Conservation (phyloP, 2,329 filamentous ascomycete genomes). For the Fusarium foetens region DNA sequence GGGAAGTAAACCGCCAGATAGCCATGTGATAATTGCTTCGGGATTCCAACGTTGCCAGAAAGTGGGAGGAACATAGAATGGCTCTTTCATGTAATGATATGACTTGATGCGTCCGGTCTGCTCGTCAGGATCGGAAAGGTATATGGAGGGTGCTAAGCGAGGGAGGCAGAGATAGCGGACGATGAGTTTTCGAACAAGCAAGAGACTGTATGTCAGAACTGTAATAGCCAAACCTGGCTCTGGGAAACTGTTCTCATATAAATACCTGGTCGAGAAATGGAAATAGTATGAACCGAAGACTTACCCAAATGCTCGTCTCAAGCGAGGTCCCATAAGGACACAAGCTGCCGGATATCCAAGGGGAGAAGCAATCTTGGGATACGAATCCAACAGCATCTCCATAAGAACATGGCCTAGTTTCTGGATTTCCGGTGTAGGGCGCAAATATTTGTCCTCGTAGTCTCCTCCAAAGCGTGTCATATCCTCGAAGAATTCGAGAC, state of each 20-base stretch:
- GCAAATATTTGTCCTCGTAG: constrained; percentile 71
- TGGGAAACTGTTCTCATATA: constrained; percentile 51
- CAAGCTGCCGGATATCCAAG: constrained; percentile 62
- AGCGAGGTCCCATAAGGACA: constrained; percentile 70
- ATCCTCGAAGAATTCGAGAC: constrained; percentile 63
- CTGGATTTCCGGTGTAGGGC: constrained; percentile 60
- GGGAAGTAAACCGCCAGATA: constrained; percentile 58
- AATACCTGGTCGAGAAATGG: constrained; percentile 4
- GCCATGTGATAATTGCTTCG: constrained; percentile 58
- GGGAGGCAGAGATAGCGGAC: constrained; percentile 70
- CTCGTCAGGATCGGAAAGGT: constrained; percentile 60
- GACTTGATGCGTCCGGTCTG: constrained; percentile 62
- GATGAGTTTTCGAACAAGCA: constrained; percentile 64
- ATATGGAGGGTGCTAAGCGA: constrained; percentile 56
- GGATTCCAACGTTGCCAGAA: constrained; percentile 72
- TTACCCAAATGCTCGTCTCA: constrained; percentile 73
- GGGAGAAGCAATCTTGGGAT: constrained; percentile 58
- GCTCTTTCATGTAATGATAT: constrained; percentile 67
- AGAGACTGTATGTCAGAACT: constrained; percentile 56
- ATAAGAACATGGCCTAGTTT: constrained; percentile 68
- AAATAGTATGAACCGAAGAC: constrained; percentile 23
- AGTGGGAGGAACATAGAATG: constrained; percentile 71
- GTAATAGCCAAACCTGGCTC: constrained; percentile 54
- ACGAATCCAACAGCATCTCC: constrained; percentile 66
- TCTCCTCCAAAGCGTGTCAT: constrained; percentile 58